Evolutionary conservation across 1,284 basidiomycete genomes (phyloP), one percentile per base, ranked within the genome.

Genomic region (Somion occarium): DNA sequence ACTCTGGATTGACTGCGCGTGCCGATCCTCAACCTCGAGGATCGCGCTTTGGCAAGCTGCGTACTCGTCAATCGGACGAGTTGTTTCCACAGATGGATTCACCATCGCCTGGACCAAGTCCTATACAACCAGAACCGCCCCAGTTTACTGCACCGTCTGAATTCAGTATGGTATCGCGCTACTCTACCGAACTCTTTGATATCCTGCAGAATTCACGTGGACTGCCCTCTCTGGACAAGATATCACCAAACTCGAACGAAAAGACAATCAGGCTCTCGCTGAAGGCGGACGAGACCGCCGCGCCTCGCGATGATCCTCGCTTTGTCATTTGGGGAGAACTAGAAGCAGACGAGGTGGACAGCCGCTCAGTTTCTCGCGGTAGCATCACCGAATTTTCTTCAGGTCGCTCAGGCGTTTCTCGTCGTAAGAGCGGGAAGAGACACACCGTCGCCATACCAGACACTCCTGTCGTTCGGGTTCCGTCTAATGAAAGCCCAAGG

Each of bases 321-420:
- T 93, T 93, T 63, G 88, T 91, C 24, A 84, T 93, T 15, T 94
- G 91, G 91, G 89, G 88, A n/a, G 80, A 88, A 57, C 65, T 76
- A 48, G 54, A 64, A 11, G 63, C 64, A n/a, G 77, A 77, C 43
- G 54, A 61, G 26, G 53, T 59, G 5, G 51, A 68, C 38, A 25
- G 24, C 11, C 19, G 19, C 5, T 76, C 78, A 0, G 59, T 71
- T 20, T 78, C 79, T 13, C 72, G 75, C 34, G 68, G 74, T n/a
- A 82, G 79, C 57, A 68, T 69, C 7, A 74, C 74, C 0, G 75
- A 79, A 30, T 49, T 70, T n/a, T 71, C 73, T 2, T 74, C 75
- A 1, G 62, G 55, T 4, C 68, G 72, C 1, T 73, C 74, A 1
- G 67, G 63, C 13, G 56, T 66, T 3, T 72, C 72, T 3, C 64